Percentiles rank a stretch among this genome's conserved stretches.
These are phyloP conservation scores for Senna siamea DNA, from an alignment of 306 rosid genomes.

Conservation along the genomic window DNA sequence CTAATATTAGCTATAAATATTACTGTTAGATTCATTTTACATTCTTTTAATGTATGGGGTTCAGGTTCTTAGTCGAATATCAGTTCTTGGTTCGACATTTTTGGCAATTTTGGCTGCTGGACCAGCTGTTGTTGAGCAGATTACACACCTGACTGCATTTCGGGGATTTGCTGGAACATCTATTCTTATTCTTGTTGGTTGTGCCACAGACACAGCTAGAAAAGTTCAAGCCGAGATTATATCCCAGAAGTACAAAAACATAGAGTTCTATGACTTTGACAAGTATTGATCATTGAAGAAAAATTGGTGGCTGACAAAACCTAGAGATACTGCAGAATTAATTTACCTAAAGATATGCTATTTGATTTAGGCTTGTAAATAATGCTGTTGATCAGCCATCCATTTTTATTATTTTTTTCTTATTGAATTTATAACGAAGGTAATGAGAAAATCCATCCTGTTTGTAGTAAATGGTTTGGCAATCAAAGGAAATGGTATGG, in stretches of 20 bases:
- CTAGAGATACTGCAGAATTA: neutral
- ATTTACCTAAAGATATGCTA: slow-evolving; percentile 1
- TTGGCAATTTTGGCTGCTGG: slow-evolving; percentile 93
- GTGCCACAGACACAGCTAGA: slow-evolving; percentile 95
- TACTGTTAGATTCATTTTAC: slow-evolving; percentile 20
- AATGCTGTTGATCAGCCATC: slow-evolving; percentile 35
- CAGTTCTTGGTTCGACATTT: slow-evolving; percentile 92
- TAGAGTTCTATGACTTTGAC: slow-evolving; percentile 83
- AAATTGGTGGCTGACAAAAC: slow-evolving; percentile 33
- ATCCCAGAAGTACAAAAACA: slow-evolving; percentile 92
- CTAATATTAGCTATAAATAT: neutral
- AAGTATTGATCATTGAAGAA: slow-evolving; percentile 53
- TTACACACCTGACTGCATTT: slow-evolving; percentile 87
- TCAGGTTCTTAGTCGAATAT: slow-evolving; percentile 91
- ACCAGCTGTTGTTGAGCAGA: slow-evolving; percentile 85
- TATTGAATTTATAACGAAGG: neutral
- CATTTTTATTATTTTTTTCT: neutral
- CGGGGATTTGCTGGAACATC: slow-evolving; percentile 98
- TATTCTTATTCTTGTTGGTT: slow-evolving; percentile 95
- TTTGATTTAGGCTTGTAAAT: slow-evolving; percentile 49
- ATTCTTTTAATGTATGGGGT: slow-evolving; percentile 28
- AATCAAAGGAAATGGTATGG: neutral
- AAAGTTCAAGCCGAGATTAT: slow-evolving; percentile 94
- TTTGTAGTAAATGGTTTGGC: neutral
- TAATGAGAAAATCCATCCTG: neutral